Evolutionary conservation across 805 yeast genomes (phyloP).

Genomic region (Candida xyloterini): DNA sequence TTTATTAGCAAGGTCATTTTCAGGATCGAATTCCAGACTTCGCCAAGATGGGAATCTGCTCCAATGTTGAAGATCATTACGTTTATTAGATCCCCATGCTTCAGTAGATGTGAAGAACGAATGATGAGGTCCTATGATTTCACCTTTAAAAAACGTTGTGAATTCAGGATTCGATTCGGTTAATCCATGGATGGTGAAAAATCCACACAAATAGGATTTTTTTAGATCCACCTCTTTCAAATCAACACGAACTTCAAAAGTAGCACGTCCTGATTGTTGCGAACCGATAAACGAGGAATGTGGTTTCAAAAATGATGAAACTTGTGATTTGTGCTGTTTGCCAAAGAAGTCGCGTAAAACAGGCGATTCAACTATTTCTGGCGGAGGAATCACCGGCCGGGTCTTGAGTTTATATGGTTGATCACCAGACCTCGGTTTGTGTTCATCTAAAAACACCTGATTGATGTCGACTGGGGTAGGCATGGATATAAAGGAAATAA

Average conservation of each 20-base stretch:
- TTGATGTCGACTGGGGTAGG: constrained; percentile 8
- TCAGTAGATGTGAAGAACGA: constrained; percentile 57
- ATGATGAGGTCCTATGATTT: constrained; percentile 58
- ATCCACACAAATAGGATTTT: constrained; percentile 53
- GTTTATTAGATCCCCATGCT: constrained; percentile 49
- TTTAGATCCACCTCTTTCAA: constrained; percentile 64
- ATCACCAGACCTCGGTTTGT: background rate
- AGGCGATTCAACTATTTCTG: constrained; percentile 3
- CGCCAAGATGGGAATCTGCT: constrained; percentile 43
- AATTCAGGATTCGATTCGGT: constrained; percentile 60
- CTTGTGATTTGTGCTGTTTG: constrained; percentile 9
- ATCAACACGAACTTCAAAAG: constrained; percentile 67
- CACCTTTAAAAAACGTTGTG: constrained; percentile 71
- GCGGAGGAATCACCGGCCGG: constrained; percentile 1
- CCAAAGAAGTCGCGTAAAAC: constrained; percentile 21
- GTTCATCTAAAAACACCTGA: background rate
- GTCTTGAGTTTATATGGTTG: constrained; percentile 1
- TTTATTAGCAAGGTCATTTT: constrained; percentile 28
- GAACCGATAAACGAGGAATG: constrained; percentile 63
- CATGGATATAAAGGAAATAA: constrained; percentile 11
- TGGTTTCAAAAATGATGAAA: constrained; percentile 51
- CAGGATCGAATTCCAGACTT: constrained; percentile 30
- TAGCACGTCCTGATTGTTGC: constrained; percentile 64
- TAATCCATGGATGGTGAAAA: constrained; percentile 61
- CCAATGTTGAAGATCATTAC: constrained; percentile 66